A percentile compares a stretch with the other conserved stretches of the same genome.
Evolutionary conservation across 2,329 filamentous ascomycete species (phyloP).

Genomic region (Colletotrichum sp.): DNA sequence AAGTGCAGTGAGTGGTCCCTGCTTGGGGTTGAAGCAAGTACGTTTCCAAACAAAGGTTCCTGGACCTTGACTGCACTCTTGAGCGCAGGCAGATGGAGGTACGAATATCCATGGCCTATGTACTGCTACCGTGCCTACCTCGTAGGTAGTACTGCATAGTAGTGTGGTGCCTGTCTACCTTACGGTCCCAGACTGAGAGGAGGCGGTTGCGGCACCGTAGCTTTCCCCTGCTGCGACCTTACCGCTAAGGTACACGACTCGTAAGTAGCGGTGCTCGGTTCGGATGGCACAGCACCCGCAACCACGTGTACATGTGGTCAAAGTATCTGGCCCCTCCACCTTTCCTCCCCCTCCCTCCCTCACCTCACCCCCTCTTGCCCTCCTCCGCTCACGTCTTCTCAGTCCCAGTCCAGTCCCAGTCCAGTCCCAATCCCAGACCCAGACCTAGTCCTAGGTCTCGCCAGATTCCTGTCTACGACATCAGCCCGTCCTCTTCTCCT

Average conservation of each 20-base stretch:
- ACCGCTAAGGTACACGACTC: background rate
- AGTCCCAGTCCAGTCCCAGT: no score
- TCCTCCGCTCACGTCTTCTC: background rate
- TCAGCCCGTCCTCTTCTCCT: background rate
- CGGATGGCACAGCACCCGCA: background rate
- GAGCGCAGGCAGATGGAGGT: background rate
- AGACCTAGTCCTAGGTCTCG: background rate
- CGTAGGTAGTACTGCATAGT: no score
- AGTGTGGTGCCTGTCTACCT: background rate
- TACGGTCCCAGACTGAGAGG: background rate
- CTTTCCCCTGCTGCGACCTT: background rate
- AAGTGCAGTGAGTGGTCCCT: background rate
- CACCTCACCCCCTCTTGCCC: background rate
- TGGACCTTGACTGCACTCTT: background rate
- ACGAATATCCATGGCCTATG: no score
- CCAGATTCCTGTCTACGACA: background rate
- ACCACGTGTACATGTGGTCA: background rate
- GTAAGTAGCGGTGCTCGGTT: background rate
- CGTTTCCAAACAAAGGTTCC: slow-evolving; percentile 15
- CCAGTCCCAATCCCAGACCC: background rate
- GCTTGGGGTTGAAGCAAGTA: slow-evolving; percentile 9
- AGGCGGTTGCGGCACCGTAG: background rate
- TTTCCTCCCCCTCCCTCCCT: background rate
- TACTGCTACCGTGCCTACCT: background rate
- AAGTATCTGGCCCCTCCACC: background rate